Evolutionary conservation across 2,329 filamentous ascomycete genomes (phyloP).

Genomic region (Cytospora leucostoma): DNA sequence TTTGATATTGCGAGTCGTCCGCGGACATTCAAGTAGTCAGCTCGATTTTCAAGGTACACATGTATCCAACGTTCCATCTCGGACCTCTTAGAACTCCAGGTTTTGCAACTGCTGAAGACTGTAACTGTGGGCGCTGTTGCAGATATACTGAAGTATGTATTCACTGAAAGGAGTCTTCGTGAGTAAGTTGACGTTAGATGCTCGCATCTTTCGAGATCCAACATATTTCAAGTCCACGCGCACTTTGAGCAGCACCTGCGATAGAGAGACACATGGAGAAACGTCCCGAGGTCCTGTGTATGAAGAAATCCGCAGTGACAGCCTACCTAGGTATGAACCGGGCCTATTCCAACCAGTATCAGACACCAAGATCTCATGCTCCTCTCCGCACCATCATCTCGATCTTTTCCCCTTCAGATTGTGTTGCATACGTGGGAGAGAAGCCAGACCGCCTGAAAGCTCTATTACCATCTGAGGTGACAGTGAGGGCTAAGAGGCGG

Average conservation of each 20-base stretch:
- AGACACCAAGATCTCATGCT: neutral
- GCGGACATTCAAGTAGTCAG: neutral
- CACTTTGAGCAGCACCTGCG: neutral
- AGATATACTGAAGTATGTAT: neutral
- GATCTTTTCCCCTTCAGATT: neutral
- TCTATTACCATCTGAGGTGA: conserved; percentile 12
- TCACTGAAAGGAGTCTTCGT: too few relatives aligned
- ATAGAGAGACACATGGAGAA: neutral
- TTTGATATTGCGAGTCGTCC: neutral
- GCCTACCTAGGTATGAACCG: neutral
- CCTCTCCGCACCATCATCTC: conserved; percentile 20
- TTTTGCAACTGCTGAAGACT: neutral
- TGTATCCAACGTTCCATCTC: too few relatives aligned
- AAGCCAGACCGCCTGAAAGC: conserved; percentile 23
- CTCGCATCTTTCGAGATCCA: neutral
- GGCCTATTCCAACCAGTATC: neutral
- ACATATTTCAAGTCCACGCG: neutral
- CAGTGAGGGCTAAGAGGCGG: conserved; percentile 20
- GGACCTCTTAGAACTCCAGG: neutral
- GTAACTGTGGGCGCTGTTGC: too few relatives aligned
- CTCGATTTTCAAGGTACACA: neutral
- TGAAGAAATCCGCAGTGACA: neutral
- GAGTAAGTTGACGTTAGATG: neutral
- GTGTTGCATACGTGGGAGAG: conserved; percentile 8
- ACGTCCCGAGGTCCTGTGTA: neutral